phyloP scores from a whole-genome alignment of 2,329 filamentous ascomycete species.

The Diaporthe humulicola region DNA sequence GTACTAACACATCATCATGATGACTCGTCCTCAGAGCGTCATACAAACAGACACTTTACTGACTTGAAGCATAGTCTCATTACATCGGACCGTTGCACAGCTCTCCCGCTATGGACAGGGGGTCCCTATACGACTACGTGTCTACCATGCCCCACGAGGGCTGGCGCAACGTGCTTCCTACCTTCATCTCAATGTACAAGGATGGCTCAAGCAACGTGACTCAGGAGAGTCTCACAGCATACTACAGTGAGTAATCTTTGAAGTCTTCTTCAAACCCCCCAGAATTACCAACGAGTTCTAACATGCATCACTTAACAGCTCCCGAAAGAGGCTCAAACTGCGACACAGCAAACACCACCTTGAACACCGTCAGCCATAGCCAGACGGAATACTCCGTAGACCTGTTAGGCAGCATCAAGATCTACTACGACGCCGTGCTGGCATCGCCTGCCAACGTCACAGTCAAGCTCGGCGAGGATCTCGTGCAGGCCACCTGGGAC shows the following conservation, averaged over 20 bases:
- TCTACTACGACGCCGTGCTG: conserved; percentile 5
- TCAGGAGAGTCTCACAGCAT: conserved; percentile 8
- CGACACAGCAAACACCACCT: conserved; percentile 11
- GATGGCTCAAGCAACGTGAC: conserved; percentile 3
- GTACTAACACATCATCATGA: not conserved
- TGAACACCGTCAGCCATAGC: conserved; percentile 2
- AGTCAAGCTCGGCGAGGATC: not conserved
- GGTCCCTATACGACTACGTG: conserved; percentile 13
- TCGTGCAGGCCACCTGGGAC: conserved; percentile 6
- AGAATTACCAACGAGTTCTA: not conserved
- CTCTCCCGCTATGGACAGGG: not conserved
- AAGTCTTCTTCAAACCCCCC: not conserved
- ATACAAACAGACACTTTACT: not conserved
- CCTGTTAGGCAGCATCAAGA: conserved; percentile 12
- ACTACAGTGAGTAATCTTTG: not conserved
- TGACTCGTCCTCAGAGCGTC: not conserved
- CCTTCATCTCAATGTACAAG: conserved; percentile 12
- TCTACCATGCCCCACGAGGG: conserved; percentile 22
- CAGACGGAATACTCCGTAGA: conserved; percentile 4
- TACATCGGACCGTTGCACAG: conserved; percentile 62
- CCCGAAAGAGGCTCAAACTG: not conserved
- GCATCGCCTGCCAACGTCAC: conserved; percentile 5
- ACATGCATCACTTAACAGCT: not conserved
- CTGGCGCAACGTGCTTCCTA: conserved; percentile 18
- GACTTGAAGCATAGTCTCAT: conserved; percentile 53